Percentiles rank a stretch among this genome's conserved stretches.
phyloP scores from a whole-genome alignment of 257 asterid genomes.

The Nemophila menziesii region DNA sequence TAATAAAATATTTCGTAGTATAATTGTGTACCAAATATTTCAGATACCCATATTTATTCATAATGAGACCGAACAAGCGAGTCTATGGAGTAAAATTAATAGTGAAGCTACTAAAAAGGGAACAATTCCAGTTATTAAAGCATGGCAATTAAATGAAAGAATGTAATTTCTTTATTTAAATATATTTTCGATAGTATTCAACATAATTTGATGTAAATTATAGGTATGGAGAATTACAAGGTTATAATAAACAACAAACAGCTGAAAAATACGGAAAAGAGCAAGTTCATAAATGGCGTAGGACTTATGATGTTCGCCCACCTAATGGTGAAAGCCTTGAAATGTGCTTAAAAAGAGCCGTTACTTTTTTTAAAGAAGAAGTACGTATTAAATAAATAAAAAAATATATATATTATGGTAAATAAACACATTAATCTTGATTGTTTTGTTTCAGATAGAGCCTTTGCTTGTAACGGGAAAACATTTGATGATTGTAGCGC shows the following conservation, averaged over 20 bases:
- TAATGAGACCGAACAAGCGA: constrained; percentile 57
- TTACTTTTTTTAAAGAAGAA: constrained; percentile 67
- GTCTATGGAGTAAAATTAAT: constrained; percentile 54
- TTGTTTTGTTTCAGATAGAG: constrained; percentile 47
- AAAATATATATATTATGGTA: background rate
- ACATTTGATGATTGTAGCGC: constrained; percentile 88
- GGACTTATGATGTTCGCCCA: constrained; percentile 83
- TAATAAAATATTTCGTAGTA: background rate
- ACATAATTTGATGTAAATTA: background rate
- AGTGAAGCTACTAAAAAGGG: constrained; percentile 56
- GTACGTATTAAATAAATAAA: constrained; percentile 25
- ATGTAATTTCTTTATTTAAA: constrained; percentile 28
- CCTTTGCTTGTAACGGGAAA: constrained; percentile 61
- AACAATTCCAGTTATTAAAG: constrained; percentile 67
- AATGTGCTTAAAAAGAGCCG: constrained; percentile 92
- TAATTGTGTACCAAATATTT: constrained; percentile 13
- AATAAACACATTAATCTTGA: constrained; percentile 1
- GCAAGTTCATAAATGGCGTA: constrained; percentile 86
- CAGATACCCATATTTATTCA: constrained; percentile 76
- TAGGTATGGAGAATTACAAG: constrained; percentile 93
- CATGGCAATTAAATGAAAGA: constrained; percentile 95
- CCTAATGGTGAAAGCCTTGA: constrained; percentile 96
- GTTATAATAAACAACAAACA: constrained; percentile 78
- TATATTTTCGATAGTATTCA: background rate
- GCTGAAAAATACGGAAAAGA: constrained; percentile 76